Percentiles rank a stretch among this genome's conserved stretches.
Evolutionary conservation across 805 yeast genomes (phyloP).

Genomic region (Zygoascus tannicola): DNA sequence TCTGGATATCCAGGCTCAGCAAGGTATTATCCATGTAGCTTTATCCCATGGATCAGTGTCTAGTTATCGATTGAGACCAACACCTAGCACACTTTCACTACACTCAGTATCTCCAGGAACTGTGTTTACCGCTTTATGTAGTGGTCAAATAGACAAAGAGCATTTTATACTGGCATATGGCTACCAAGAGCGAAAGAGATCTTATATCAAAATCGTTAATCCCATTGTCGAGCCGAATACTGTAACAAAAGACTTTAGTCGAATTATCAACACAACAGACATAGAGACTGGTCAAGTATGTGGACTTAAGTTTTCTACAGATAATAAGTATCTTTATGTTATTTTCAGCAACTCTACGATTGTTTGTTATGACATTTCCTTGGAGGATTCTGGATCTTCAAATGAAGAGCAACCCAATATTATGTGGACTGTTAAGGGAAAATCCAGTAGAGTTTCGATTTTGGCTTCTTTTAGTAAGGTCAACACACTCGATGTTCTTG

Average conservation of each 20-base stretch:
- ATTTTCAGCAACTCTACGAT: conserved; percentile 10
- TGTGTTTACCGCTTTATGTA: conserved; percentile 17
- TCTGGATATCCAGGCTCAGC: not conserved
- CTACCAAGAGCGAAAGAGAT: conserved; percentile 23
- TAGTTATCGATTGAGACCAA: conserved; percentile 22
- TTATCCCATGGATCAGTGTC: conserved; percentile 25
- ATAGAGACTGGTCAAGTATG: conserved; percentile 4
- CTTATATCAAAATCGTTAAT: conserved; percentile 9
- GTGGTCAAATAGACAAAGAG: not conserved
- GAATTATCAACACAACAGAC: not conserved
- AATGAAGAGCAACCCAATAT: not conserved
- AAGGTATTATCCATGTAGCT: conserved; percentile 17
- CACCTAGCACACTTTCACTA: conserved; percentile 26
- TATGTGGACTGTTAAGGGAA: conserved; percentile 11
- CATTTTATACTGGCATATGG: conserved; percentile 11
- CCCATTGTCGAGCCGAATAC: not conserved
- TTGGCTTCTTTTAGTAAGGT: conserved; percentile 3
- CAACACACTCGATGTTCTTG: not conserved
- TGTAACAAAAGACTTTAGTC: not conserved
- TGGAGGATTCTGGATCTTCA: not conserved
- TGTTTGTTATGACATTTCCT: conserved; percentile 5
- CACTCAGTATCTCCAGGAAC: conserved; percentile 27
- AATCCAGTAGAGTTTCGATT: conserved; percentile 12
- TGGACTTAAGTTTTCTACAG: conserved; percentile 5
- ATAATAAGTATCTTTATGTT: conserved; percentile 6